Base-by-base conservation (phyloP, 2,329 filamentous ascomycete genomes). In the Hypoxylon sp. region DNA sequence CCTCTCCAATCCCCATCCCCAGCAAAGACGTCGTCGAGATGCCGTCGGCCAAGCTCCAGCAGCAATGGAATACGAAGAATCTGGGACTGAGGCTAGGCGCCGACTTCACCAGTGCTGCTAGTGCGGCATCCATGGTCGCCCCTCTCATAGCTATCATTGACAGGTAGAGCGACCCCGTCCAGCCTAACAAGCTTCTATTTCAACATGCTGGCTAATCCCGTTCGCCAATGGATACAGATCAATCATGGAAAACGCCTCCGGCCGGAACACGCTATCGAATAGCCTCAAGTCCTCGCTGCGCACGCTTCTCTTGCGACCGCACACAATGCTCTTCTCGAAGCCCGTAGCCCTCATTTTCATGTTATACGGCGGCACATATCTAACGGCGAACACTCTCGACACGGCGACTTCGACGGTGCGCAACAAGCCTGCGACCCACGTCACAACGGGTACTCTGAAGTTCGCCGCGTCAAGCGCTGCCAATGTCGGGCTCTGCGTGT, bases 61-160 rank as follows among this genome's bases (percentile, higher is more conserved):
- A 68, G 45, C 61, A 71, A 78, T 95, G 92, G 91, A 96, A 96
- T 78, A 94, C 92, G 23, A 86, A 88, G 69, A 90, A 92, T 71
- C 79, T 97, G 59, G 86, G 85, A 12, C 78, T 85, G 70, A 86
- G 93, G 55, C 75, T 96, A 11, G 87, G 84, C 45, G 86, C 88
- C 14, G 93, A 97, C 81, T 78, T 87, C 21, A 78, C 86, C 46
- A 90, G 90, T 73, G 94, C 93, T 1, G 85, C 87, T 1, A 85
- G 87, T 47, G 92, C 94, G 9, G 93, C 91, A 1, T 86, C 85
- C 5, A 81, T 96, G 65, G 91, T 97, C 50, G 93, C 94, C 58
- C 94, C 94, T 1, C 77, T 96, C 39, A 95, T 97, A 68, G 91
- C 91, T 37, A 90, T 96, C 70, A 96, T 97, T 79, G 94, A 97